Evolutionary conservation across 2,329 filamentous ascomycete species (phyloP), one percentile per base, ranked within the genome.

Genomic region (Trichocomaceae sp.): DNA sequence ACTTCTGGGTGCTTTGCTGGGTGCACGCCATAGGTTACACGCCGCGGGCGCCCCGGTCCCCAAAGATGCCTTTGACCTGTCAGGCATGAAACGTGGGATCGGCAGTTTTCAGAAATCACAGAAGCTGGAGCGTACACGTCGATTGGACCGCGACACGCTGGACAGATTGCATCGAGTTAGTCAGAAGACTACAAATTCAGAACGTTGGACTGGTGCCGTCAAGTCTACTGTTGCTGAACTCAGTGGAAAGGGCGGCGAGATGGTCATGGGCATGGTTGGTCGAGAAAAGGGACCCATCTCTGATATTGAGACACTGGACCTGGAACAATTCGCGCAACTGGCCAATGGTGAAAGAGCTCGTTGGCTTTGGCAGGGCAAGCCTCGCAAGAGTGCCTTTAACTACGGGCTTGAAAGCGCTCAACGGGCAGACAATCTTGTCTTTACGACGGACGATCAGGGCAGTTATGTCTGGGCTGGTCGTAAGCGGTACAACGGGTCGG

Each of bases 151-250:
- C 29, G 83, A 86, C 64, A 97, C 92, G 0, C 75, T 97, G 35
- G 83, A 91, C 54, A 84, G 83, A 54, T 77, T 99, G 45, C 91
- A 95, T 63, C 83, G 82, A 47, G 82, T 79, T n/a, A 96, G 92
- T 12, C 88, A 89, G 39, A 97, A 96, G 69, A 90, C 90, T 31
- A 91, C 90, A 2, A 87, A 86, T 50, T 87, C 89, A 33, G 90
- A 96, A 66, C 87, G 87, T 2, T 96, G 92, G 89, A 87, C 86
- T 15, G 88, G 89, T 64, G 91, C 92, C 17, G 90, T 99, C 64
- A 97, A 97, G 68, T 95, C 90, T 2, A 96, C 92, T 0, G 88
- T 97, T 47, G 90, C 88, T 17, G 93, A 96, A 70, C 83, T 99
- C 39, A 90, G 90, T 61, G 92, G 93, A 13, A 96, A 96, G 69